These are phyloP conservation scores for Whalleya microplaca DNA, from an alignment of 2,329 filamentous ascomycete species.

Conservation along the genomic window DNA sequence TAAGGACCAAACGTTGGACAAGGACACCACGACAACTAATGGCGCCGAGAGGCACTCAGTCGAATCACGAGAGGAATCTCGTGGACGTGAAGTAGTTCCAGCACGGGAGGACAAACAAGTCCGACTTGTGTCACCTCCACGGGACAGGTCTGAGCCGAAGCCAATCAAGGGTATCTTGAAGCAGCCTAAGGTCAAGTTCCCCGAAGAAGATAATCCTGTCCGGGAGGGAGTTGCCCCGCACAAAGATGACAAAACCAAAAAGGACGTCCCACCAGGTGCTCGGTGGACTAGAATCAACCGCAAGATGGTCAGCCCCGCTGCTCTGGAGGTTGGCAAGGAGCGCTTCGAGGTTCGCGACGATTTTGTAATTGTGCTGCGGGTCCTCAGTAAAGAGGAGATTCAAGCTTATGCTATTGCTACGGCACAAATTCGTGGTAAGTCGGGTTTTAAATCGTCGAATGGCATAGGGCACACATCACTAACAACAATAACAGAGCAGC, in stretches of 20 bases:
- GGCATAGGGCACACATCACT: no score
- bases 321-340: constrained; percentile 83
- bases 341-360: constrained; percentile 90
- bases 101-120: constrained; percentile 51
- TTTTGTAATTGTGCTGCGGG: constrained; percentile 89
- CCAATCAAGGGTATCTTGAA: constrained; percentile 85
- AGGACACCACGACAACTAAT: constrained; percentile 14
- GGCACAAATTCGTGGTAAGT: constrained; percentile 76
- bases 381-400: constrained; percentile 87
- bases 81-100: constrained; percentile 46
- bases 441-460: constrained; percentile 35
- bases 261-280: constrained; percentile 76
- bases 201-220: constrained; percentile 80
- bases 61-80: constrained; percentile 38
- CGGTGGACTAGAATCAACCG: constrained; percentile 94
- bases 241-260: constrained; percentile 78
- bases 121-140: constrained; percentile 75
- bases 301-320: constrained; percentile 85
- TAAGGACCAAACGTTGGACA: constrained; percentile 21
- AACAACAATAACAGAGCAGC: constrained; percentile 38
- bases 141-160: constrained; percentile 66
- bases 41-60: constrained; percentile 18
- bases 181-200: constrained; percentile 79
- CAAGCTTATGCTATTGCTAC: constrained; percentile 84
- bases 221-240: constrained; percentile 92